Evolutionary conservation across 139 green algal genomes (phyloP).

Genomic region (Tetraselmis striata): DNA sequence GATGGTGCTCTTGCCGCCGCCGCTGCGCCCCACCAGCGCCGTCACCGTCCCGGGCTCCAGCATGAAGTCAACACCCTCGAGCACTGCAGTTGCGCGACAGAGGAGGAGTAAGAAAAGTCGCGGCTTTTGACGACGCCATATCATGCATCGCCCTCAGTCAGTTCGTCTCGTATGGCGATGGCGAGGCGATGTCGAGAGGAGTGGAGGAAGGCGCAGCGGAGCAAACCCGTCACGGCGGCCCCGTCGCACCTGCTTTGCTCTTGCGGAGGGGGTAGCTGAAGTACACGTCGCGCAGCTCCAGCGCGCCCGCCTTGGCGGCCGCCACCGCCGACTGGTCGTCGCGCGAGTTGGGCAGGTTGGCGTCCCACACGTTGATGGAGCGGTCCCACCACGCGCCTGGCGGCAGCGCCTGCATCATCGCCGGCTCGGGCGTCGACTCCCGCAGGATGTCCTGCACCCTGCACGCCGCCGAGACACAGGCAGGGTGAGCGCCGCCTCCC

Average conservation of each 20-base stretch:
- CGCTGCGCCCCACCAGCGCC: slow-evolving; percentile 73
- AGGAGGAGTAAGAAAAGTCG: too few species aligned
- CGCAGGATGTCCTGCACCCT: slow-evolving; percentile 46
- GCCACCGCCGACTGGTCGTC: slow-evolving; percentile 16
- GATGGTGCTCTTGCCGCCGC: slow-evolving; percentile 78
- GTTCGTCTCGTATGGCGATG: too few species aligned
- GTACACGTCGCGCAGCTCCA: slow-evolving; percentile 56
- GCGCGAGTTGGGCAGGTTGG: slow-evolving; percentile 38
- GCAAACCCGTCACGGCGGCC: too few species aligned
- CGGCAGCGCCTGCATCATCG: slow-evolving; percentile 70
- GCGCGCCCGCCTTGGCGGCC: slow-evolving; percentile 33
- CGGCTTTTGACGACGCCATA: too few species aligned
- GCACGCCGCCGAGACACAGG: neutral
- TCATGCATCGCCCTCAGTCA: too few species aligned
- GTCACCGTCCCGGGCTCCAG: slow-evolving; percentile 67
- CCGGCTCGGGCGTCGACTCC: slow-evolving; percentile 51
- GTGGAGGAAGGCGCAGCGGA: too few species aligned
- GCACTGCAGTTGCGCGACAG: slow-evolving; percentile 35
- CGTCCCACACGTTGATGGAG: neutral
- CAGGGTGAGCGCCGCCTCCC: too few species aligned
- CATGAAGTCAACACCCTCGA: slow-evolving; percentile 52
- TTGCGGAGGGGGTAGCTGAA: slow-evolving; percentile 70
- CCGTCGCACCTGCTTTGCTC: slow-evolving; percentile 7
- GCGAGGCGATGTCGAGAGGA: too few species aligned
- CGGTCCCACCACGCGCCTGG: slow-evolving; percentile 67